These are phyloP conservation scores for Ophiostoma sp. DNA, from an alignment of 2,329 filamentous ascomycete species.

Conservation along the genomic window DNA sequence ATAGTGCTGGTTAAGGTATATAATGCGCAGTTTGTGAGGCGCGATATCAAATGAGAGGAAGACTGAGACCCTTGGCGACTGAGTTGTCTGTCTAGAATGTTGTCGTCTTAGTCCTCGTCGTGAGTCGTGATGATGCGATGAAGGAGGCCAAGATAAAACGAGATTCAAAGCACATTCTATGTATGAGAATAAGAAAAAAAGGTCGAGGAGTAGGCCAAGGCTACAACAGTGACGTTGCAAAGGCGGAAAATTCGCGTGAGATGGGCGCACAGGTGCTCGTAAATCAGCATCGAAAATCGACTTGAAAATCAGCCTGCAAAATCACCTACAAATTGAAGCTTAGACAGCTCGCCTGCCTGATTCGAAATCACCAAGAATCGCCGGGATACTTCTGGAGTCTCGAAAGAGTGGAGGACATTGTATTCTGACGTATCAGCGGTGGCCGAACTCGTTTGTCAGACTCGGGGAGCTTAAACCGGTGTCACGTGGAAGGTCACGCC, in stretches of 20 bases:
- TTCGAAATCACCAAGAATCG: slow-evolving; percentile 6
- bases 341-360: not conserved
- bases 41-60: not conserved
- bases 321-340: not conserved
- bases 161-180: not conserved
- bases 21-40: not conserved
- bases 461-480: not conserved
- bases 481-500: not conserved
- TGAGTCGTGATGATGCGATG: not conserved
- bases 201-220: not conserved
- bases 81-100: not conserved
- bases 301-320: not conserved
- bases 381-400: not conserved
- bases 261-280: not conserved
- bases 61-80: not conserved
- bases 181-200: not conserved
- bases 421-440: not conserved
- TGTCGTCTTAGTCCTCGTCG: not conserved
- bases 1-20: not conserved
- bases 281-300: not conserved
- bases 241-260: not conserved
- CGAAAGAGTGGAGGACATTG: not conserved
- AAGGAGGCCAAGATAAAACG: not conserved
- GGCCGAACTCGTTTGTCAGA: not conserved
- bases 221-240: not conserved